A percentile compares a stretch with the other conserved stretches of the same genome.
phyloP scores from a whole-genome alignment of 2,329 filamentous ascomycete species.

The Tympanopsis confertula region DNA sequence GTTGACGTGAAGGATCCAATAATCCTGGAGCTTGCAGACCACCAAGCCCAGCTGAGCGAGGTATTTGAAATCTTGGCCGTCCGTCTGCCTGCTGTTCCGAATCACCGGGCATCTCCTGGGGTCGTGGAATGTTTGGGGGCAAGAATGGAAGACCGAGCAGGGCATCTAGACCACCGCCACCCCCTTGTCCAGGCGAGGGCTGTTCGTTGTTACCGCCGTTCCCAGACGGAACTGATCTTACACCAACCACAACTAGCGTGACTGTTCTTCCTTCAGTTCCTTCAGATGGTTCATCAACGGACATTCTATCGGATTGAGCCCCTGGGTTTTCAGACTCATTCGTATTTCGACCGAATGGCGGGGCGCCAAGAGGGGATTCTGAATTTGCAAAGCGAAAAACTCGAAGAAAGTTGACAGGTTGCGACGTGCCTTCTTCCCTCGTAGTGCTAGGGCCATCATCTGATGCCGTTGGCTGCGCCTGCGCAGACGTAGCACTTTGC shows the following conservation, averaged over 20 bases:
- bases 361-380: constrained; percentile 13
- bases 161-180: constrained; percentile 27
- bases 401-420: constrained; percentile 55
- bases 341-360: constrained; percentile 7
- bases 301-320: constrained; percentile 18
- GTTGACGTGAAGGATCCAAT: constrained; percentile 3
- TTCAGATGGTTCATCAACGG: constrained; percentile 21
- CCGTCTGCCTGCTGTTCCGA: too few species aligned
- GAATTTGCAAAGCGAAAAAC: constrained; percentile 57
- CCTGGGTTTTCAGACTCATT: constrained; percentile 8
- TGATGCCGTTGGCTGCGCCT: constrained; percentile 24
- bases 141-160: constrained; percentile 29
- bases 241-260: constrained; percentile 59
- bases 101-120: too few species aligned
- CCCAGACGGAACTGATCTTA: constrained; percentile 49
- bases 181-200: constrained; percentile 24
- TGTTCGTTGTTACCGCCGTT: constrained; percentile 30
- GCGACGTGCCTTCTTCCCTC: constrained; percentile 26
- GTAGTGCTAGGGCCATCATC: constrained; percentile 20
- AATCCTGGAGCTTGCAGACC: constrained; percentile 3
- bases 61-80: too few species aligned
- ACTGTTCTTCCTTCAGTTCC: constrained; percentile 44
- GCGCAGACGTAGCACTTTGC: constrained; percentile 46
- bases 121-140: not conserved
- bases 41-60: too few species aligned